A percentile compares a stretch with the other conserved stretches of the same genome.
These are phyloP conservation scores for Aureobasidium sp. DNA, from an alignment of 2,329 filamentous ascomycete genomes.

Conservation along the genomic window DNA sequence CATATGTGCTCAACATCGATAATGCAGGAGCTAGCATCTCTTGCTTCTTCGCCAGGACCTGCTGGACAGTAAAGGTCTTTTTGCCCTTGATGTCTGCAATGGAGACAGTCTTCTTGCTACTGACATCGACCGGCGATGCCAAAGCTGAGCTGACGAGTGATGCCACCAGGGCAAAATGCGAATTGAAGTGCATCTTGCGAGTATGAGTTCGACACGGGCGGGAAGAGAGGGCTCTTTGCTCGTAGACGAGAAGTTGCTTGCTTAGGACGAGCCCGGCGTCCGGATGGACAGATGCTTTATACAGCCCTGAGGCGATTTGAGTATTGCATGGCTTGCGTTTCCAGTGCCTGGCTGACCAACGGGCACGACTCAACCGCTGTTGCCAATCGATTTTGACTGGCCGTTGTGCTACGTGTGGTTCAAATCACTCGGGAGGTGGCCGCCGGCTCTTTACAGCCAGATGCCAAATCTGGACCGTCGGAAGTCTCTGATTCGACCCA, in stretches of 20 bases:
- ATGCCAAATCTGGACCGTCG: background rate
- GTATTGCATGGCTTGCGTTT: constrained; percentile 6
- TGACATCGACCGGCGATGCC: constrained; percentile 24
- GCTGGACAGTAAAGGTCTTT: constrained; percentile 25
- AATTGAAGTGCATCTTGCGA: constrained; percentile 24
- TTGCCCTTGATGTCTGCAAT: constrained; percentile 19
- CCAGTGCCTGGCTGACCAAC: constrained; percentile 11
- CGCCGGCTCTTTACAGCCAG: background rate
- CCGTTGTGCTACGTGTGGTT: constrained; percentile 1
- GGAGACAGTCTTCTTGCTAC: constrained; percentile 22
- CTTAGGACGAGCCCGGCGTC: background rate
- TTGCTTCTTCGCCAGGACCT: constrained; percentile 34
- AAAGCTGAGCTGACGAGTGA: constrained; percentile 24
- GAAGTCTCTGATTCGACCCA: background rate
- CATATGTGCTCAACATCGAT: constrained; percentile 24
- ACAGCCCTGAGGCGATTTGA: background rate
- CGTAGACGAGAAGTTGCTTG: constrained; percentile 8
- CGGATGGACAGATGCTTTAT: constrained; percentile 2
- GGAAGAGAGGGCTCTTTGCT: constrained; percentile 3
- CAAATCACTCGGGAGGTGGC: background rate
- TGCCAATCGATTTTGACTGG: constrained; percentile 11
- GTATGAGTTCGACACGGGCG: constrained; percentile 4
- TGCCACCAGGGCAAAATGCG: constrained; percentile 24
- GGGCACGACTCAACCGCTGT: constrained; percentile 8
- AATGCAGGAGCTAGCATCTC: constrained; percentile 27